Conservation (phyloP, 257 asterid genomes). For the Solanum corneliomulleri region DNA sequence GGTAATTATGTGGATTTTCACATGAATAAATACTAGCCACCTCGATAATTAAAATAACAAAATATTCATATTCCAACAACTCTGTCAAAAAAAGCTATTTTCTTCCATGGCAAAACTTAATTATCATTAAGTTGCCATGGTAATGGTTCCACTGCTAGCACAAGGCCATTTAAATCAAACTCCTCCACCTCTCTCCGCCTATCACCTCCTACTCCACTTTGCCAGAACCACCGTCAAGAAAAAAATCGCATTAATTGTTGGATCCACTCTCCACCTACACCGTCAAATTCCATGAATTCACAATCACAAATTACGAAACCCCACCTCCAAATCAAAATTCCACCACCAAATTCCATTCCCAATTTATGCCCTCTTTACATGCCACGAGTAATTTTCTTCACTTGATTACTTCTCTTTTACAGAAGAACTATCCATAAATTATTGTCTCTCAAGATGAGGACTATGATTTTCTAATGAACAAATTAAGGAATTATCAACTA, state of each 20-base stretch:
- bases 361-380: not conserved
- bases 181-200: slow-evolving; percentile 9
- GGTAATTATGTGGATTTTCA: too few relatives aligned
- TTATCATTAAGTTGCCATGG: not conserved
- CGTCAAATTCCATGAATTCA: slow-evolving; percentile 5
- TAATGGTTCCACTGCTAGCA: slow-evolving; percentile 8
- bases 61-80: not conserved
- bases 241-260: not conserved
- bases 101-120: not conserved
- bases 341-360: slow-evolving; percentile 6
- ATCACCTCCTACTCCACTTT: not conserved
- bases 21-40: too few relatives aligned
- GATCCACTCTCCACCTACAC: not conserved
- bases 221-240: slow-evolving; percentile 1
- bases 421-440: not conserved
- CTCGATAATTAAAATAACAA: too few relatives aligned
- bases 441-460: slow-evolving; percentile 31
- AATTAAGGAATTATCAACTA: slow-evolving; percentile 20
- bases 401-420: not conserved
- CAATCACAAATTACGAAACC: not conserved
- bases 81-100: not conserved
- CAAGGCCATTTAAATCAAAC: slow-evolving; percentile 12
- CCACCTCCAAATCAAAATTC: slow-evolving; percentile 9
- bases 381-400: slow-evolving; percentile 9
- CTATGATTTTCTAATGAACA: slow-evolving; percentile 20